Base-by-base conservation (phyloP, 257 asterid species). In the Linderniella brevidens region DNA sequence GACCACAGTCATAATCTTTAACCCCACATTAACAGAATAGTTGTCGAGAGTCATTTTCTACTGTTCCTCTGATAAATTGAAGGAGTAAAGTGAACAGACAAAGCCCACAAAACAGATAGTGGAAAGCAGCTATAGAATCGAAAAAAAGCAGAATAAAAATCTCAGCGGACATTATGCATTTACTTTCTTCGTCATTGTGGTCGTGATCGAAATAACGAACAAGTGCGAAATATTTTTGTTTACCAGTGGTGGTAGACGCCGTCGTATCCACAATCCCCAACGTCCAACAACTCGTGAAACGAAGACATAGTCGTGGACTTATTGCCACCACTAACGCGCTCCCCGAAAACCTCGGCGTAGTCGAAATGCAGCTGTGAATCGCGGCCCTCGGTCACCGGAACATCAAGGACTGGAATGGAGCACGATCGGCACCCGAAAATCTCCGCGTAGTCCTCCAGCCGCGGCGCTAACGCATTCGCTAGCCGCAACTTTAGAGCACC, bases 351-450 rank as follows among this genome's bases (percentile, higher is more conserved):
- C 58, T 84, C 82, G n/a, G 72, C 46, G 52, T 84, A 88, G 62
- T 78, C 76, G 59, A 61, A 65, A 41, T 54, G 62, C 42, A 70
- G 53, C 60, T 42, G 67, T 5, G 57, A 44, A 9, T 50, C 68
- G 32, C 32, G 6, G n/a, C 65, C 66, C 13, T 20, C 74, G 39
- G 61, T 54, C 44, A 53, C 36, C 10, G 86, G 90, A 62, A 83
- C 77, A 58, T 84, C 75, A 68, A 88, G 71, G 49, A 84, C 13
- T 25, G 98, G 98, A 51, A 88, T 84, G 37, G 95, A 78, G 13
- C 78, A 69, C 35, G 85, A 72, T 57, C 92, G 72, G 18, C 79
- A 67, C 4, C 43, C 15, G 43, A 39, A 11, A 10, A 39, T 39
- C 13, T 39, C 43, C 43, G 13, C 43, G 15, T 10, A 39, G 13